Percentiles rank a stretch among this genome's conserved stretches.
Conservation (phyloP, 228 moss, liverwort and hornwort species). For the Sphagnum fallax region DNA sequence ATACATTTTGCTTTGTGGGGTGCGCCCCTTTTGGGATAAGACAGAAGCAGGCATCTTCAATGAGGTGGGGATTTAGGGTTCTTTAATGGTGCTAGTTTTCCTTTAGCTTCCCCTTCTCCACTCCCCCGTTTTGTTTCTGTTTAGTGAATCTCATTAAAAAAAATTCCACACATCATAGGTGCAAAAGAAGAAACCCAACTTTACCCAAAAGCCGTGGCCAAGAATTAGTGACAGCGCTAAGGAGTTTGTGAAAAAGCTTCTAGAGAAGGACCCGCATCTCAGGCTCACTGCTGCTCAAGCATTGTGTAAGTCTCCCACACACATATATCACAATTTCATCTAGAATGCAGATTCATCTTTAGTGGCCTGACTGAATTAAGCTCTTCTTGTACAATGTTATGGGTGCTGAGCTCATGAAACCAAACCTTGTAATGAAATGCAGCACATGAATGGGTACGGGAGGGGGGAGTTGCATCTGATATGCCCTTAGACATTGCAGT, state of each 20-base stretch:
- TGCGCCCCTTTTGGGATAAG: conserved; percentile 60
- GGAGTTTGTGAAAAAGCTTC: conserved; percentile 87
- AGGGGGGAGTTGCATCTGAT: conserved; percentile 89
- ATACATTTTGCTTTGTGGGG: conserved; percentile 53
- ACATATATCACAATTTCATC: no score
- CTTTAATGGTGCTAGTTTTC: not conserved
- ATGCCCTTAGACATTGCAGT: conserved; percentile 92
- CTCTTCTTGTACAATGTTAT: no score
- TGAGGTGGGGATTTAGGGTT: conserved; percentile 20
- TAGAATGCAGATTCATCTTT: no score
- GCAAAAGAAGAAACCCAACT: conserved; percentile 85
- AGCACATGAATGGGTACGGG: conserved; percentile 96
- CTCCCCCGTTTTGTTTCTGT: not conserved
- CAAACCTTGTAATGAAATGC: conserved; percentile 4
- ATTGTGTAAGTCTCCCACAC: conserved; percentile 47
- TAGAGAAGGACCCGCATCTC: conserved; percentile 83
- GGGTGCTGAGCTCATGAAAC: no score
- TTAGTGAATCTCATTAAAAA: no score
- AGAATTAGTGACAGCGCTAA: conserved; percentile 66
- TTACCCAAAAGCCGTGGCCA: conserved; percentile 91
- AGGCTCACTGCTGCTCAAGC: conserved; percentile 95
- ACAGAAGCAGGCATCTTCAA: conserved; percentile 56
- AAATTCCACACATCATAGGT: conserved; percentile 19
- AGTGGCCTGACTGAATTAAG: no score
- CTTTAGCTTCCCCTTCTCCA: not conserved